Evolutionary conservation across 768 basidiomycete genomes (phyloP).

Genomic region (Coprinopsis strossmayeri): DNA sequence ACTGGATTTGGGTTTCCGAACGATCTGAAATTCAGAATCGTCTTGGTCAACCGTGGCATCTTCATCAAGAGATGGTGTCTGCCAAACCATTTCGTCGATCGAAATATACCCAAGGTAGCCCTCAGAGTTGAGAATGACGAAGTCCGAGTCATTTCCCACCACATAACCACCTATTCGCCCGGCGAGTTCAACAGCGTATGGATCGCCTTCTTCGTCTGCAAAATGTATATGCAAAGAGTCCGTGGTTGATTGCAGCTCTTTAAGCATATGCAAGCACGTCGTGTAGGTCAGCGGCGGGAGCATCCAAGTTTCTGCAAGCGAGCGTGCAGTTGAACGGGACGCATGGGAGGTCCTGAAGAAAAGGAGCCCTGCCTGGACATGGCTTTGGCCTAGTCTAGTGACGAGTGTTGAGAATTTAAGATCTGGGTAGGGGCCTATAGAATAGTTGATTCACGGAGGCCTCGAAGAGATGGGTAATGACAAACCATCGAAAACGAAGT

Average conservation of each 20-base stretch:
- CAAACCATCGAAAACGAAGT: slow-evolving; percentile 83
- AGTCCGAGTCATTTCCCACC: slow-evolving; percentile 77
- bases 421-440: slow-evolving; percentile 58
- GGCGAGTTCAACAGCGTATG: slow-evolving; percentile 79
- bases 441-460: slow-evolving; percentile 13
- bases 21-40: slow-evolving; percentile 50
- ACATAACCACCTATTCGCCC: slow-evolving; percentile 69
- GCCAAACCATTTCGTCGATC: slow-evolving; percentile 72
- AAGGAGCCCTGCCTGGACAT: slow-evolving; percentile 55
- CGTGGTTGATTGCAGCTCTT: slow-evolving; percentile 26
- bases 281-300: slow-evolving; percentile 62
- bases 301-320: slow-evolving; percentile 67
- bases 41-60: slow-evolving; percentile 26
- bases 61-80: slow-evolving; percentile 22
- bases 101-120: slow-evolving; percentile 77
- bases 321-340: slow-evolving; percentile 59
- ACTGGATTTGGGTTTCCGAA: slow-evolving; percentile 45
- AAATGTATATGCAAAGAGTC: slow-evolving; percentile 49
- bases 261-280: slow-evolving; percentile 52
- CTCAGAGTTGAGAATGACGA: slow-evolving; percentile 68
- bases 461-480: slow-evolving; percentile 4
- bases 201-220: slow-evolving; percentile 80
- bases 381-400: slow-evolving; percentile 49
- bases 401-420: slow-evolving; percentile 67
- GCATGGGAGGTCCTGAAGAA: slow-evolving; percentile 75